These are phyloP conservation scores for Phytopythium vexans DNA, from an alignment of 352 stramenopile genomes.

Conservation along the genomic window DNA sequence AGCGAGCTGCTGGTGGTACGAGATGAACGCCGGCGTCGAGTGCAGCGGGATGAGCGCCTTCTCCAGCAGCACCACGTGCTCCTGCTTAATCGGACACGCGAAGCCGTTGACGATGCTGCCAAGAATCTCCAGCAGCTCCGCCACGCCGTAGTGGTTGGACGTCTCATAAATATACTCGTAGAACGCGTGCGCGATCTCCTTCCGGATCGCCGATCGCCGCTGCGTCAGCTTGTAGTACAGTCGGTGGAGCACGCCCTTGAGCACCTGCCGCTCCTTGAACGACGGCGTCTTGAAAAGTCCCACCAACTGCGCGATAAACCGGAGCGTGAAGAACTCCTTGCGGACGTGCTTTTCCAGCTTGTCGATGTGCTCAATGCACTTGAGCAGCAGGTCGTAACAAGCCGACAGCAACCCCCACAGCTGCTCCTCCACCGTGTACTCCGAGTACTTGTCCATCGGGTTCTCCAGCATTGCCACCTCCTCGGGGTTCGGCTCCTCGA, in stretches of 20 bases:
- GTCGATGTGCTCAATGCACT: conserved; percentile 87
- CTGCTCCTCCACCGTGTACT: conserved; percentile 83
- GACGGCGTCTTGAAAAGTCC: conserved; percentile 86
- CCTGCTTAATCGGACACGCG: conserved; percentile 86
- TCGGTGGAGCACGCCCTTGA: conserved; percentile 84
- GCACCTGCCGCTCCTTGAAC: conserved; percentile 82
- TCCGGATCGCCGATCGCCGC: conserved; percentile 81
- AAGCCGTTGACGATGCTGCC: conserved; percentile 90
- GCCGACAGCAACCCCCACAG: conserved; percentile 76
- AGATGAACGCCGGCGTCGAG: conserved; percentile 81
- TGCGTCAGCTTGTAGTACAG: conserved; percentile 91
- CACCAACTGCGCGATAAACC: conserved; percentile 79
- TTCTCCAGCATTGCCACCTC: conserved; percentile 56
- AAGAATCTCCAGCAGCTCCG: conserved; percentile 84
- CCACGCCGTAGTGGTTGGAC: conserved; percentile 85
- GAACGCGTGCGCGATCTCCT: conserved; percentile 86
- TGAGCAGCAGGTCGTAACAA: conserved; percentile 80
- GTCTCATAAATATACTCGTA: conserved; percentile 94
- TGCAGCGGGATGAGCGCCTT: conserved; percentile 85
- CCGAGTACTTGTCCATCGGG: conserved; percentile 81
- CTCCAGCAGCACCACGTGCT: conserved; percentile 84
- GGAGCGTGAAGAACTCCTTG: conserved; percentile 82
- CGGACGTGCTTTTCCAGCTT: conserved; percentile 85
- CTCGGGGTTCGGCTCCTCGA: conserved; percentile 73
- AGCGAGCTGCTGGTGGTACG: conserved; percentile 85